Evolutionary conservation across 2,329 filamentous ascomycete species (phyloP), one percentile per base, ranked within the genome.

Genomic region (Neopestalotiopsis rosae): DNA sequence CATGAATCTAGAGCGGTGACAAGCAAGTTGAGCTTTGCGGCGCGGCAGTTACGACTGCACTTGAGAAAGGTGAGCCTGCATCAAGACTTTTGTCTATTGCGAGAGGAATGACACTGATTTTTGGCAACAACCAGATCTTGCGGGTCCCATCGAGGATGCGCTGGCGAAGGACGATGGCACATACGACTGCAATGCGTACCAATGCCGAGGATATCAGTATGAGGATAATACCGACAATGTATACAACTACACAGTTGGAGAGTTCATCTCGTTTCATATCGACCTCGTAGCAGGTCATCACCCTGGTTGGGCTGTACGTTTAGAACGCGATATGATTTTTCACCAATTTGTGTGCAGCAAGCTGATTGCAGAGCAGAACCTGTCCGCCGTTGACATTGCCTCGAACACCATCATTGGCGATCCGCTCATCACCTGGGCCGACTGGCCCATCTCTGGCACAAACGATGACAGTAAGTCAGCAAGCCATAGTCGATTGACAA

Each of bases 331-430:
- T 9, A 3, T 4, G n/a, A 3, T 2, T 10, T 38, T 5, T 5
- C 34, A 12, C 9, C 3, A 4, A 17, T 13, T 20, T 10, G 13
- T 67, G 45, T 52, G 4, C 45, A 10, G 24, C 24, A 6, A 7
- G 72, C 72, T 30, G 75, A 78, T 67, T 69, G 10, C 34, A 7
- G 1, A 3, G 10, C 72, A 81, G 73, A 88, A 88, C 74, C 81
- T 88, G 67, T 84, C 83, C 45, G 81, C 87, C 62, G 79, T 88
- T 68, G 80, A 85, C 71, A 80, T 81, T 20, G 77, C 78, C 20
- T 79, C 81, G 58, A 83, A 88, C 77, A 80, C 75, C 12, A 76
- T 87, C 68, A 81, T 90, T 45, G 87, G 85, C 20, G 71, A 78
- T 66, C 81, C 83, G n/a, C 78, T 88, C 64, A 84, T 80, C 67